Evolutionary conservation across 1,284 basidiomycete species (phyloP), one percentile per base, ranked within the genome.

Genomic region (Ustilago xerochloae): DNA sequence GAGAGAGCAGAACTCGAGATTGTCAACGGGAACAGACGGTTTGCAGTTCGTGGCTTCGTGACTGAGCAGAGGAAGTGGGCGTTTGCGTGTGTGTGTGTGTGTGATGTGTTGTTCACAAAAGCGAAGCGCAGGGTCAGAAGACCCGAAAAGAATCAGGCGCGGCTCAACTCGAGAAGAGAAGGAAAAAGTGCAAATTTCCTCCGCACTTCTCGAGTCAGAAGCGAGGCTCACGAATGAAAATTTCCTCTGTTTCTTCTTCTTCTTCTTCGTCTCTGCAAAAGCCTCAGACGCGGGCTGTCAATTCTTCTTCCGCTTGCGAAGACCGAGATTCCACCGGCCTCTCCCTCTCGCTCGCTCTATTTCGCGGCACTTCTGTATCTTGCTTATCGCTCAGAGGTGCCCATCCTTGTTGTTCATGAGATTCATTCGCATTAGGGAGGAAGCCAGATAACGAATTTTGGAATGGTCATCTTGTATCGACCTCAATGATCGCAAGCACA

Each of bases 51-150:
- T 43, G 39, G 39, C 39, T 43, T 43, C 24, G 38, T 39, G 38
- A 39, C 38, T 39, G 38, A 39, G 38, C 38, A 39, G 32, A 33
- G 32, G 38, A 43, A 43, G 38, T 22, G 38, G 38, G 38, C 38
- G n/a, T n/a, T 41, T 20, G 32, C 9, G 32, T 33, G n/a, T n/a
- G n/a, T 33, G 32, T 20, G 35, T 38, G 35, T 38, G 35, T 20
- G 38, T 24, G 38, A 9, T 38, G 38, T n/a, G 38, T 20, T 20
- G 8, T 33, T 15, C 38, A 41, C 4, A 38, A 38, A 6, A 4
- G 35, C 18, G 22, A 41, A 41, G 22, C 16, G 45, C 56, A 38
- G 10, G 52, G 63, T 66, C 63, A 66, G 4, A 56, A 54, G 57
- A 59, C 63, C 63, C 35, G 52, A 36, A 22, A 26, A 30, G 41